Percentiles rank a stretch among this genome's conserved stretches.
These are phyloP conservation scores for Hypholoma sublateritium DNA, from an alignment of 768 basidiomycete genomes.

Conservation along the genomic window DNA sequence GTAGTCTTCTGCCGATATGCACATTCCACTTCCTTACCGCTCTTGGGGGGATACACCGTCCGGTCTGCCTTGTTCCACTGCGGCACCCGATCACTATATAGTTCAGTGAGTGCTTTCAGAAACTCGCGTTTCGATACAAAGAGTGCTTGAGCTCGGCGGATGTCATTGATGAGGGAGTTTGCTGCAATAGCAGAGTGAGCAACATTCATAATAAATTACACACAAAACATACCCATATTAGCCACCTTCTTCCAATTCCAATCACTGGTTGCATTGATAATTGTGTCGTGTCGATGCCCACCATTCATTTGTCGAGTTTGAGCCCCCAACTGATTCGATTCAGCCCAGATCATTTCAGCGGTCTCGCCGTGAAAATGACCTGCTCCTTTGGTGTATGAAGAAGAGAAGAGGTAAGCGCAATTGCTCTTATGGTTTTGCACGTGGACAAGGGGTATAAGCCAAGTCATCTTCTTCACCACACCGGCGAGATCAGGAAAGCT, in stretches of 20 bases:
- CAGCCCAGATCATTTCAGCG: constrained; percentile 25
- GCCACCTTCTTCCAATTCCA: constrained; percentile 26
- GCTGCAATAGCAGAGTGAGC: background rate
- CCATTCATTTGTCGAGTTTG: constrained; percentile 28
- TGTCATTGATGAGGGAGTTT: background rate
- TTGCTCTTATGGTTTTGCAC: constrained; percentile 26
- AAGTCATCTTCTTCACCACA: constrained; percentile 8
- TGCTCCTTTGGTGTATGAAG: constrained; percentile 16
- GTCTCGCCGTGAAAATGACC: constrained; percentile 30
- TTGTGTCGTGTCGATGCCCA: constrained; percentile 26
- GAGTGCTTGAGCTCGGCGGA: background rate
- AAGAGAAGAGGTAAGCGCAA: constrained; percentile 23
- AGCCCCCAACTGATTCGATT: constrained; percentile 19
- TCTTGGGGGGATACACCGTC: background rate
- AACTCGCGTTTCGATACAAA: background rate
- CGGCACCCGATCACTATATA: background rate
- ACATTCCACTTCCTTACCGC: background rate
- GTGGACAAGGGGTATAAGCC: constrained; percentile 22
- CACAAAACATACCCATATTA: constrained; percentile 10
- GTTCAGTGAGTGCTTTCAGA: background rate
- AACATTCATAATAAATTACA: too few species aligned
- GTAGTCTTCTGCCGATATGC: background rate
- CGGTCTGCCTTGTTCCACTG: background rate
- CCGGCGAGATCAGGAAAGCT: background rate
- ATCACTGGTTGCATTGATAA: constrained; percentile 17